These are phyloP conservation scores for Pseudogymnoascus sp. DNA, from an alignment of 2,329 filamentous ascomycete species.

Conservation along the genomic window DNA sequence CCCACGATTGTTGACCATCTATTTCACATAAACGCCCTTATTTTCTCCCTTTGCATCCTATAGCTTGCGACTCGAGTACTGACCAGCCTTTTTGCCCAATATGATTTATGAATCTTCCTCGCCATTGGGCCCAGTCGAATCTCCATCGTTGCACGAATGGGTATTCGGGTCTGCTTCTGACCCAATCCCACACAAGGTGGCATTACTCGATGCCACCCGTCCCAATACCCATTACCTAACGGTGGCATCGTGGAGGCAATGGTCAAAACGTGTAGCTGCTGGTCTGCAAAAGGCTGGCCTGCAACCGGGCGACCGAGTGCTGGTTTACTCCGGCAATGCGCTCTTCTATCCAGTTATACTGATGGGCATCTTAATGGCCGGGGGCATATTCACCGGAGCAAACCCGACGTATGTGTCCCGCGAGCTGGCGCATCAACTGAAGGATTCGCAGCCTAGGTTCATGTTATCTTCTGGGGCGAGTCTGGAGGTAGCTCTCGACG, in stretches of 20 bases:
- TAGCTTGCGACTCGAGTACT: not conserved
- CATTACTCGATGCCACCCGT: slow-evolving; percentile 55
- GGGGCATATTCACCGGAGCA: slow-evolving; percentile 68
- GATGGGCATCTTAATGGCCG: slow-evolving; percentile 67
- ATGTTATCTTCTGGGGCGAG: slow-evolving; percentile 54
- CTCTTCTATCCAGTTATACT: slow-evolving; percentile 64
- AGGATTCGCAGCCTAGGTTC: slow-evolving; percentile 59
- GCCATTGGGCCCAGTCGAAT: not conserved
- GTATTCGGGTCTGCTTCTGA: slow-evolving; percentile 39
- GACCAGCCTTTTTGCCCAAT: not conserved
- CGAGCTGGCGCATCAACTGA: slow-evolving; percentile 67
- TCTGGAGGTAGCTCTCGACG: slow-evolving; percentile 56
- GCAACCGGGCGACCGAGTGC: slow-evolving; percentile 57
- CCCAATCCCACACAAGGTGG: slow-evolving; percentile 35
- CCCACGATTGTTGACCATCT: not conserved
- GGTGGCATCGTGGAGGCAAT: slow-evolving; percentile 54
- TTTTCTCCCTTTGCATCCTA: not conserved
- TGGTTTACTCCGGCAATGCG: slow-evolving; percentile 66
- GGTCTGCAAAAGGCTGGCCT: slow-evolving; percentile 58
- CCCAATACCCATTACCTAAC: slow-evolving; percentile 62
- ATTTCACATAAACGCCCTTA: not conserved
- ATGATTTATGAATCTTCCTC: not conserved
- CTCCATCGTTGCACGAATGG: slow-evolving; percentile 1
- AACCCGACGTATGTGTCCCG: slow-evolving; percentile 61
- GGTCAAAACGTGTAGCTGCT: slow-evolving; percentile 62